Conservation (phyloP, 73 alveolate genomes). For the Tetrahymena malaccensis region DNA sequence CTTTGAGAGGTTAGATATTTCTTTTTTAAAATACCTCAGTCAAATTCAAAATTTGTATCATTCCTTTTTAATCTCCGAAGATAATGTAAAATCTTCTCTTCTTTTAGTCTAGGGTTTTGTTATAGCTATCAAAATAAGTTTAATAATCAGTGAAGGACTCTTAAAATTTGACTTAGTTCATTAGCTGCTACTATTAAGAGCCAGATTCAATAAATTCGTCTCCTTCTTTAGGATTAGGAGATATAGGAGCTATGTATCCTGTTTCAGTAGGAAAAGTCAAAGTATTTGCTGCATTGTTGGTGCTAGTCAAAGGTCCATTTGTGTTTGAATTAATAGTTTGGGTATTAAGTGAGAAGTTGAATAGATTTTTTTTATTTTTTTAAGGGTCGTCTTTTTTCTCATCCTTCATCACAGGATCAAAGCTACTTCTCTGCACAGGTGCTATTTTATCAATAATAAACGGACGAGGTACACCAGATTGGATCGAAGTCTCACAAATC, state of each 20-base stretch:
- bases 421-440: not conserved
- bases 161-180: not conserved
- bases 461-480: not conserved
- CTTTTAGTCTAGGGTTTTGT: not conserved
- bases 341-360: not conserved
- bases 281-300: not conserved
- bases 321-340: not conserved
- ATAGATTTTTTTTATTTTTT: not conserved
- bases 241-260: not conserved
- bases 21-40: conserved; percentile 26
- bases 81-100: conserved; percentile 40
- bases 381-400: not conserved
- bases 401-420: not conserved
- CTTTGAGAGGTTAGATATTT: conserved; percentile 14
- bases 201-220: not conserved
- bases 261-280: not conserved
- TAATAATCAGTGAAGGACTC: conserved; percentile 3
- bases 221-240: not conserved
- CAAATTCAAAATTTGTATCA: conserved; percentile 59
- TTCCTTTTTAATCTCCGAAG: conserved; percentile 75
- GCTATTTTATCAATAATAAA: not conserved
- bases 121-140: conserved; percentile 4
- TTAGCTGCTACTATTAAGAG: not conserved
- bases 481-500: not conserved
- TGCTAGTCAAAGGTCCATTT: not conserved